Conservation (phyloP, 768 basidiomycete genomes). For the Pleurotus eryngii region DNA sequence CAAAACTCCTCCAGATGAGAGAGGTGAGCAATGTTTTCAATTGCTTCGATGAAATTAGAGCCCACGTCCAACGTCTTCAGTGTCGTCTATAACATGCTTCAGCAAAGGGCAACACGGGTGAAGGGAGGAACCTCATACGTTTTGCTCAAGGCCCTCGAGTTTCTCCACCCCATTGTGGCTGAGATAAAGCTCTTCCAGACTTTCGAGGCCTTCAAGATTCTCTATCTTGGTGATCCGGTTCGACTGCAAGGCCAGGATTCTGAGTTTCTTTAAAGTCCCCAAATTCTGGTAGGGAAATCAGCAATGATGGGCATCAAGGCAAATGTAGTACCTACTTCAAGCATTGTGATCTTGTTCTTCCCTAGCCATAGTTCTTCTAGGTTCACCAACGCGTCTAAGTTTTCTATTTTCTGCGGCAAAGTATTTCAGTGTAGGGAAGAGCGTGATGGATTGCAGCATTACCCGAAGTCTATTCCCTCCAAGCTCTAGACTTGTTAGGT, state of each 20-base stretch:
- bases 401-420: slow-evolving; percentile 72
- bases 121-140: slow-evolving; percentile 44
- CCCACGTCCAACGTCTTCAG: slow-evolving; percentile 87
- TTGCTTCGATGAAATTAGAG: slow-evolving; percentile 72
- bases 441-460: slow-evolving; percentile 21
- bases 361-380: slow-evolving; percentile 95
- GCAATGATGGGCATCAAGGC: slow-evolving; percentile 1
- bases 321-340: slow-evolving; percentile 56
- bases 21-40: slow-evolving; percentile 84
- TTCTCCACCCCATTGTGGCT: slow-evolving; percentile 88
- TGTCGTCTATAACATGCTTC: slow-evolving; percentile 27
- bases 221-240: slow-evolving; percentile 91
- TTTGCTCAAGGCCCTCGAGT: slow-evolving; percentile 82
- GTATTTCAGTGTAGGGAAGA: not conserved
- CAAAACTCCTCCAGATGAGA: slow-evolving; percentile 85
- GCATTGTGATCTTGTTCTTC: slow-evolving; percentile 91
- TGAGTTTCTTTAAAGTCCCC: slow-evolving; percentile 63
- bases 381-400: slow-evolving; percentile 72
- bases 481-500: slow-evolving; percentile 81
- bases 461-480: slow-evolving; percentile 93
- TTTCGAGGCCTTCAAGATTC: slow-evolving; percentile 65
- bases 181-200: slow-evolving; percentile 87
- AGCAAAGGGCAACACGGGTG: too few relatives aligned
- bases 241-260: slow-evolving; percentile 87
- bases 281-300: slow-evolving; percentile 53